Evolutionary conservation across 2,329 filamentous ascomycete genomes (phyloP).

Genomic region (Daldinia sp.): DNA sequence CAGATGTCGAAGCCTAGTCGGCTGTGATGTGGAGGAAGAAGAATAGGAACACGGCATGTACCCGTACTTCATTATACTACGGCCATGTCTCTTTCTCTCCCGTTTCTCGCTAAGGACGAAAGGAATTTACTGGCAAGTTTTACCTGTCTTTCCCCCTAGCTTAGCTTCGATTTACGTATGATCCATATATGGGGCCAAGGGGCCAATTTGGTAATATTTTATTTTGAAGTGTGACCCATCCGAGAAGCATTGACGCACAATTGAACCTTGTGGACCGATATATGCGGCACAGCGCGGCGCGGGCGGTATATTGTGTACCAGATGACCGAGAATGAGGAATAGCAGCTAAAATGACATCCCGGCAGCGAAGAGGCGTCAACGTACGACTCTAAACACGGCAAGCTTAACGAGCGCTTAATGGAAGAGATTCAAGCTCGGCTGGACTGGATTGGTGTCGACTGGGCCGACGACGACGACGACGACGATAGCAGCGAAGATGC

Average conservation of each 20-base stretch:
- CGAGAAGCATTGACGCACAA: constrained; percentile 10
- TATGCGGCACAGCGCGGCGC: constrained; percentile 22
- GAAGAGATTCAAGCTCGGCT: constrained; percentile 60
- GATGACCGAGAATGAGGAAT: constrained; percentile 6
- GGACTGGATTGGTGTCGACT: constrained; percentile 69
- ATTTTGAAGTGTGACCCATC: constrained; percentile 5
- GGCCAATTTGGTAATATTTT: constrained; percentile 2
- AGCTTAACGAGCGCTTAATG: constrained; percentile 62
- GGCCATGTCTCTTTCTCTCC: not conserved
- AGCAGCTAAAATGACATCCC: constrained; percentile 19
- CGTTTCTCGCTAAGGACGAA: not conserved
- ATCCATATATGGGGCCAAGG: not conserved
- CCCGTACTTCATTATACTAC: not conserved
- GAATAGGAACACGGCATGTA: not conserved
- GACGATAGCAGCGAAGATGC: constrained; percentile 37
- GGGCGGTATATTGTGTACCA: not conserved
- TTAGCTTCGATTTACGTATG: constrained; percentile 1
- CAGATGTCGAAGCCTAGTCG: constrained; percentile 4
- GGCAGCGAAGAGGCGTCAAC: constrained; percentile 59
- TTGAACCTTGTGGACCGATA: constrained; percentile 25
- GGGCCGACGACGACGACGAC: constrained; percentile 52
- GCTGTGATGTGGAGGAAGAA: not conserved
- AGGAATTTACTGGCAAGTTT: not conserved
- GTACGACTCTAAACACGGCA: constrained; percentile 66
- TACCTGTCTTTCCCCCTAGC: not conserved